Evolutionary conservation across 1,284 basidiomycete species (phyloP).

Genomic region (Golubevia sp.): DNA sequence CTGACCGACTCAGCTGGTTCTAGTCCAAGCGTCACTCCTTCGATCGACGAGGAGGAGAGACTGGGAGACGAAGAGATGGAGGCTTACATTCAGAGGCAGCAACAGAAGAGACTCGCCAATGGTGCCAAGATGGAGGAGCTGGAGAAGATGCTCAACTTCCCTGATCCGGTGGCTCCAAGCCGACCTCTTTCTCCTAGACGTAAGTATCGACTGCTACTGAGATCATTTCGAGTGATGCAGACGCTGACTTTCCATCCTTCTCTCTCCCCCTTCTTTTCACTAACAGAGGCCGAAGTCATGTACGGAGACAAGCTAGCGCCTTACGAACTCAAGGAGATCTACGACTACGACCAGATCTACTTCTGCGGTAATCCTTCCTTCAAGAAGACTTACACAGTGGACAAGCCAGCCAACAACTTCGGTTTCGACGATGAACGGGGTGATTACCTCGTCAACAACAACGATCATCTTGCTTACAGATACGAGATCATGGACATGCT

Average conservation of each 20-base stretch:
- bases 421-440: conserved; percentile 98
- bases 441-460: conserved; percentile 87
- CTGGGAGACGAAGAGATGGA: conserved; percentile 96
- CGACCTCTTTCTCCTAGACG: conserved; percentile 69
- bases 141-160: conserved; percentile 87
- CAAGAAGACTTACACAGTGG: conserved; percentile 77
- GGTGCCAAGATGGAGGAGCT: conserved; percentile 80
- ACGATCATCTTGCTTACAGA: conserved; percentile 92
- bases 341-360: conserved; percentile 84
- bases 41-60: conserved; percentile 76
- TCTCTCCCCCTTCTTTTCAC: conserved; percentile 66
- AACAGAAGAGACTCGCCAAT: conserved; percentile 81
- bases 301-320: conserved; percentile 62
- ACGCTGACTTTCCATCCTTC: conserved; percentile 28
- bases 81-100: conserved; percentile 86
- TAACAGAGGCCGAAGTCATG: conserved; percentile 60
- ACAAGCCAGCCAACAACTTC: conserved; percentile 82
- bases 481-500: conserved; percentile 91
- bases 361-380: conserved; percentile 78
- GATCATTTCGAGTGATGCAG: no score
- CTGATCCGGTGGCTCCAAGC: conserved; percentile 79
- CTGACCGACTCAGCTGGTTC: no score
- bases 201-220: background rate
- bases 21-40: conserved; percentile 1
- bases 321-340: conserved; percentile 88